These are phyloP conservation scores for Teratosphaeria zuluensis DNA, from an alignment of 2,329 filamentous ascomycete species.

Conservation along the genomic window DNA sequence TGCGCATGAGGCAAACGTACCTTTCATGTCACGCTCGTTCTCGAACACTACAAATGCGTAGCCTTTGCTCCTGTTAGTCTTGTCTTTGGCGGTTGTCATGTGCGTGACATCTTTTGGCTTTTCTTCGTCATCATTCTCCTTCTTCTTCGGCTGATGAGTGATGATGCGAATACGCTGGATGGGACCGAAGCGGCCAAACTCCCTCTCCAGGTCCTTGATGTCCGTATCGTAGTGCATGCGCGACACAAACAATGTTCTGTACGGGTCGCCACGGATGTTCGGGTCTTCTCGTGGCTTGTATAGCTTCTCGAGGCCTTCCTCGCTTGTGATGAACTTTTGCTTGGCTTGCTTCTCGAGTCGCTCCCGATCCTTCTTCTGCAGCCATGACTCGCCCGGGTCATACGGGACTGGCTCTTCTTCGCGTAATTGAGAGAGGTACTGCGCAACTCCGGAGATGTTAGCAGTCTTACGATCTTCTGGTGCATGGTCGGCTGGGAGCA, in stretches of 20 bases:
- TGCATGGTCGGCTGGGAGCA: constrained; percentile 71
- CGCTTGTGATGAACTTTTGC: constrained; percentile 53
- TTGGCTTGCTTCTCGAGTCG: constrained; percentile 68
- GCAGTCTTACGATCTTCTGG: constrained; percentile 73
- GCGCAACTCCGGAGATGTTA: constrained; percentile 61
- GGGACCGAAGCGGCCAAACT: constrained; percentile 86
- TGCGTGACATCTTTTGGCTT: constrained; percentile 1
- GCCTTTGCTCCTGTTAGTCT: constrained; percentile 62
- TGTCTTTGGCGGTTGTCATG: constrained; percentile 17
- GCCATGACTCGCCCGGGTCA: constrained; percentile 81
- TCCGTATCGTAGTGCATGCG: constrained; percentile 83
- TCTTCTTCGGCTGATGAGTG: constrained; percentile 20
- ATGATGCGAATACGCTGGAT: constrained; percentile 69
- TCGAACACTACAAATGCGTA: constrained; percentile 98
- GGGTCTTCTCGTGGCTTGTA: constrained; percentile 77
- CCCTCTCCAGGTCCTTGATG: constrained; percentile 80
- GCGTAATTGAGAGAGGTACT: constrained; percentile 62
- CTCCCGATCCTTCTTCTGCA: constrained; percentile 75
- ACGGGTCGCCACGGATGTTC: constrained; percentile 85
- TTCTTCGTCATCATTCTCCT: background rate
- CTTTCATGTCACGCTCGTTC: constrained; percentile 97
- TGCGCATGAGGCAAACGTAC: constrained; percentile 43
- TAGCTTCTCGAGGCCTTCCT: constrained; percentile 50
- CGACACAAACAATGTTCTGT: constrained; percentile 88
- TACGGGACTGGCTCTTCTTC: constrained; percentile 51